phyloP scores from a whole-genome alignment of 768 basidiomycete genomes.

The Rhodotorula diobovata region DNA sequence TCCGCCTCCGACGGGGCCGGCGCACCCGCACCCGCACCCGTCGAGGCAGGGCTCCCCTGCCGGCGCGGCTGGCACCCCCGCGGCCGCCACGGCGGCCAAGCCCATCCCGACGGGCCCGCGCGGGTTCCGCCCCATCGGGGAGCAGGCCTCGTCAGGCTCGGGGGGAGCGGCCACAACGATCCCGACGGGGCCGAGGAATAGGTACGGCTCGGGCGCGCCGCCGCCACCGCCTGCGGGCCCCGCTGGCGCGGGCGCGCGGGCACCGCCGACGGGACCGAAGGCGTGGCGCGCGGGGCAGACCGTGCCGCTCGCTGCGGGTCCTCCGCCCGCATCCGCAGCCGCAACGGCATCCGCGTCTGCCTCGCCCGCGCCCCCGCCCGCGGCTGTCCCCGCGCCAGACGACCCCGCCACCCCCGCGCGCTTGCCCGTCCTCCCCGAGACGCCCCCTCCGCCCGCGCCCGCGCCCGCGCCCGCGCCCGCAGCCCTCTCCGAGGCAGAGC shows the following conservation, averaged over 20 bases:
- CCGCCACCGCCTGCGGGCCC: not conserved
- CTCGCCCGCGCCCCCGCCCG: not conserved
- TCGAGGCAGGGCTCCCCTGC: too few species aligned
- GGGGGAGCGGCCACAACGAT: not conserved
- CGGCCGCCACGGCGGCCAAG: not conserved
- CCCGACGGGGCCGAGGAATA: conserved; percentile 11
- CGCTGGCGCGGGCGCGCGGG: not conserved
- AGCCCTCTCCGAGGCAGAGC: not conserved
- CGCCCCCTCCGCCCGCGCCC: not conserved
- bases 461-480: too few species aligned
- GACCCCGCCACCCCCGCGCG: too few species aligned
- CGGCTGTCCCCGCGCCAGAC: not conserved
- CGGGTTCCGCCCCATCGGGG: conserved; percentile 3
- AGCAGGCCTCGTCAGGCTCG: not conserved
- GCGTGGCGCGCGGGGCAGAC: conserved; percentile 12
- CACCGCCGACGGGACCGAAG: conserved; percentile 25
- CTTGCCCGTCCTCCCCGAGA: too few species aligned
- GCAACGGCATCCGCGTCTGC: not conserved
- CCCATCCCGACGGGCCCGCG: conserved; percentile 7
- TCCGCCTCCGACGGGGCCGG: not conserved
- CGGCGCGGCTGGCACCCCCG: too few species aligned
- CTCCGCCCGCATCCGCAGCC: not conserved
- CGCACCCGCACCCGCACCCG: not conserved
- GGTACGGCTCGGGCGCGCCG: not conserved
- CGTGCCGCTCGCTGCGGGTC: not conserved